Evolutionary conservation across 2,329 filamentous ascomycete species (phyloP).

Genomic region (Trichoderma gracile): DNA sequence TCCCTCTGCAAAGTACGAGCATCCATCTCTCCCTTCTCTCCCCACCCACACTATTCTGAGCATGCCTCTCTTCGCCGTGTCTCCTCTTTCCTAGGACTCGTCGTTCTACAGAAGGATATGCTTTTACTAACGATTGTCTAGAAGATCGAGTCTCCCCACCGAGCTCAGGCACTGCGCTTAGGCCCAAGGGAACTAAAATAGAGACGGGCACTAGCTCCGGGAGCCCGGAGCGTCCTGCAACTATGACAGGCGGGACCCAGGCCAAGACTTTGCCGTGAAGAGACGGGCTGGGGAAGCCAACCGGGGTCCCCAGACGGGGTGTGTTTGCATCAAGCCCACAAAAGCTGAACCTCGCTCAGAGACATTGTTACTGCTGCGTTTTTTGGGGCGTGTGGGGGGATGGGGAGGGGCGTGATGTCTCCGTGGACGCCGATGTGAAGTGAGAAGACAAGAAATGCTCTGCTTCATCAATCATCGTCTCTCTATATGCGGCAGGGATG

Average conservation of each 20-base stretch:
- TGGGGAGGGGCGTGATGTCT: not conserved
- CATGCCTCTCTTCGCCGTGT: not conserved
- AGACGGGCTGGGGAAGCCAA: slow-evolving; percentile 12
- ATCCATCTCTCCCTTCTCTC: not conserved
- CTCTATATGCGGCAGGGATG: not conserved
- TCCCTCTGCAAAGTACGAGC: not conserved
- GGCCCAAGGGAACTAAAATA: not conserved
- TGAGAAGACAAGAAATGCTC: not conserved
- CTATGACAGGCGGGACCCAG: slow-evolving; percentile 4
- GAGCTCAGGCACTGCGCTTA: not conserved
- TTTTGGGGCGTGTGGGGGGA: not conserved
- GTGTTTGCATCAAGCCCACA: not conserved
- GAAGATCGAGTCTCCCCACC: not conserved
- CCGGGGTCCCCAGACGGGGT: not conserved
- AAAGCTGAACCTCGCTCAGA: slow-evolving; percentile 7
- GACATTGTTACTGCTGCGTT: not conserved
- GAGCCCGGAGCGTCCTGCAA: not conserved
- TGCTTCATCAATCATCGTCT: not conserved
- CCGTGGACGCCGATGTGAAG: not conserved
- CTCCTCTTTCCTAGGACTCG: not conserved
- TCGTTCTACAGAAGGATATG: not conserved
- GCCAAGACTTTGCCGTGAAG: slow-evolving; percentile 10
- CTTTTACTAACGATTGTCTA: not conserved
- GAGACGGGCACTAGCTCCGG: slow-evolving; percentile 6
- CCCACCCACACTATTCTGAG: not conserved